Evolutionary conservation across 1,284 basidiomycete species (phyloP), one percentile per base, ranked within the genome.

Genomic region (Boletellus sp.): DNA sequence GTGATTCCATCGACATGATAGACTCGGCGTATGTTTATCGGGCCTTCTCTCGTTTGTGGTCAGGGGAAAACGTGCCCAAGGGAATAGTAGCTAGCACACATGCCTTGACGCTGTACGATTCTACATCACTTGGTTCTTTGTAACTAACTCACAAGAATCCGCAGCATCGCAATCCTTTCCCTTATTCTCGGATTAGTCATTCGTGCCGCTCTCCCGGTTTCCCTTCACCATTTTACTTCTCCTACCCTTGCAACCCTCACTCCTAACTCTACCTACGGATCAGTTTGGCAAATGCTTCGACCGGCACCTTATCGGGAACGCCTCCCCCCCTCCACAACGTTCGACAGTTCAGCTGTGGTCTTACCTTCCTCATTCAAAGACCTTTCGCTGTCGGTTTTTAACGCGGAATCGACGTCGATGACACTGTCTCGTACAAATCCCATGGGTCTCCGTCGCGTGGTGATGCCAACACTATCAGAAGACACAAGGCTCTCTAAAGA

Each of bases 101-200:
- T 59, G 75, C 82, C 28, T 71, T 85, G 48, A 85, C 83, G 30
- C 71, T 88, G 86, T 88, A 72, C 19, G 82, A 51, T 49, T 42
- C 45, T 28, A 45, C 51, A 32, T 48, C 30, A 57, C 54, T 59
- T 37, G 33, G 26, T 26, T 49, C 10, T 55, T 47, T 15, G 18
- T 47, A 13, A 44, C 22, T 54, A 30, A 50, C 60, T 57, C 19
- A 62, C 48, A 24, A n/a, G 51, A 44, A 55, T 47, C 55, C 26
- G 33, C 52, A 88, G 86, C 45, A 76, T 88, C 54, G 82, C 84
- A 0, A 65, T 88, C 46, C 66, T 88, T 53, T 85, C 84, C 35
- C 71, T 88, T 37, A 74, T 88, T n/a, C 70, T 86, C 49, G 83
- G 84, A 13, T 80, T 84, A 55, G 72, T 82, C 10, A 76, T 83